Base-by-base conservation (phyloP, 768 basidiomycete genomes). In the Exidia glandulosa region DNA sequence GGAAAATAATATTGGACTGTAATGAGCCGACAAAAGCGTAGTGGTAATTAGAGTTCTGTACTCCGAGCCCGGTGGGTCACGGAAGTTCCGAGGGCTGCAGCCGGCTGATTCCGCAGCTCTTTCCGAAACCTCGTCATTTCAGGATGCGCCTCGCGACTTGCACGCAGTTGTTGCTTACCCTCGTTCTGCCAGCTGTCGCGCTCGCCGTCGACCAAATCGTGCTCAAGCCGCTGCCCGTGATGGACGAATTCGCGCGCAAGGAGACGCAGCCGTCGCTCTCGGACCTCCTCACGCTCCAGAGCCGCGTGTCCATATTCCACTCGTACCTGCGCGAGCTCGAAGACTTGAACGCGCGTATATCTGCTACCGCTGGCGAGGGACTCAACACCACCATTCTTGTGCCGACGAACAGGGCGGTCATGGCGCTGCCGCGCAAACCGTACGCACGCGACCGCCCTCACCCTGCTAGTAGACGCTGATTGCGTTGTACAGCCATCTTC, bases 351-450 rank as follows among this genome's bases (percentile, higher is more conserved):
- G 66, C 68, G 32, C 73, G 76, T 10, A 79, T 92, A 56, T 59
- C 54, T 14, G 50, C 48, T 25, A 63, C 57, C 27, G 65, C 68
- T 16, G 48, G 45, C 4, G 58, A n/a, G n/a, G n/a, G n/a, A n/a
- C n/a, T 66, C 2, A 75, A 70, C 6, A 70, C 75, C 59, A 90
- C 90, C 0, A 57, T 94, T 10, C 77, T 95, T 47, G 90, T 86
- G 3, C 92, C 92, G 0, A 89, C 87, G 29, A 94, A 95, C 71
- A 88, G 86, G 70, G 92, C 90, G 9, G 83, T 94, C 16, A 90
- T 92, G 82, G 84, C 85, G 3, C 73, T 93, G 58, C 70, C 83
- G 2, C 74, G 83, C 66, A 93, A 94, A 72, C 92, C 92, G 89
- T 94, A 72, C 73, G 88, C 76, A 32, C 29, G n/a, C 30, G 25